A percentile compares a stretch with the other conserved stretches of the same genome.
phyloP scores from a whole-genome alignment of 345 rosid genomes.

The Carallia brachiata region DNA sequence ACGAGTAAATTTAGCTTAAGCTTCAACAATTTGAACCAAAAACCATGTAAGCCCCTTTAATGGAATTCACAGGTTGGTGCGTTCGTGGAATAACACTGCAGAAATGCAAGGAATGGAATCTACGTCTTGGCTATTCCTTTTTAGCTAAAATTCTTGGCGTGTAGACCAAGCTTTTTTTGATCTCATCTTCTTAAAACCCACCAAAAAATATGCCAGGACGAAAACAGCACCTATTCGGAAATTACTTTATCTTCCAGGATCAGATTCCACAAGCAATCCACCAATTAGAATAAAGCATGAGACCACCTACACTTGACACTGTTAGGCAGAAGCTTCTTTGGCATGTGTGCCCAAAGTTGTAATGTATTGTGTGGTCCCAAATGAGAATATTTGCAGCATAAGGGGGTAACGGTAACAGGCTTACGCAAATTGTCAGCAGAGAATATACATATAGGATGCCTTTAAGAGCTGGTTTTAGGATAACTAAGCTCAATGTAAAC shows the following conservation, averaged over 20 bases:
- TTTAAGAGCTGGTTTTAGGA: too few species aligned
- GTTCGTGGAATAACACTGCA: too few species aligned
- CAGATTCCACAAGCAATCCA: constrained; percentile 32
- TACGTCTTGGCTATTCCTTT: background rate
- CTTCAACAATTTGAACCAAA: too few species aligned
- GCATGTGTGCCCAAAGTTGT: constrained; percentile 30
- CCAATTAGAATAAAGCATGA: constrained; percentile 3
- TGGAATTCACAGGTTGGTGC: too few species aligned
- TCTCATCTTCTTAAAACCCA: background rate
- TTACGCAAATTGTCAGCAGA: too few species aligned
- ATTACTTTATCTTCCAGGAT: constrained; percentile 24
- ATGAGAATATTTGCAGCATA: background rate
- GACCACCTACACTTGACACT: background rate
- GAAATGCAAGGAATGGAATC: background rate
- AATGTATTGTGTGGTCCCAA: background rate
- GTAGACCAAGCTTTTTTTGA: background rate
- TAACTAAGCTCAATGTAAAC: too few species aligned
- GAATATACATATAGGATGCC: too few species aligned
- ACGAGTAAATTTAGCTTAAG: too few species aligned
- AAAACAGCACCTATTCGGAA: constrained; percentile 25
- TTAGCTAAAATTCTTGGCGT: constrained; percentile 1
- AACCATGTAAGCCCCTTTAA: too few species aligned
- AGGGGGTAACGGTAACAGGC: background rate
- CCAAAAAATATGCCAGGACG: background rate
- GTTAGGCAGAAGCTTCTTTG: constrained; percentile 32